Base-by-base conservation (phyloP, 1,284 basidiomycete genomes). In the Sanguinoderma infundibulare region DNA sequence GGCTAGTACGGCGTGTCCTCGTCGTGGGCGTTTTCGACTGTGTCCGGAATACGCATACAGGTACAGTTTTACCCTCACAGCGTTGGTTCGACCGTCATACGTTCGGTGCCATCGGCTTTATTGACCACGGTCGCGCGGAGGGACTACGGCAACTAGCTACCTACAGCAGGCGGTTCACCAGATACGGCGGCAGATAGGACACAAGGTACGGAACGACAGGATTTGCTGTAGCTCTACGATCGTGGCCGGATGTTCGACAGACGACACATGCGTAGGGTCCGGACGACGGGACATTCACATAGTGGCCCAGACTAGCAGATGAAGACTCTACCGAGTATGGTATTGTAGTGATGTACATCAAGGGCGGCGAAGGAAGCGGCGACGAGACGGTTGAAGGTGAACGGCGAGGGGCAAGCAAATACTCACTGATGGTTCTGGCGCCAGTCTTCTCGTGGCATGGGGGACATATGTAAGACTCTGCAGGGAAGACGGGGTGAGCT, bases 401-500 rank as follows among this genome's bases (percentile, higher is more conserved):
- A 64, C 14, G 57, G 42, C 53, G 20, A 57, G 47, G 67, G 70
- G 68, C 64, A 64, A 66, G 71, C 73, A 46, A 35, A 80, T 76
- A 92, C 92, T 93, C 90, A 94, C 92, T 87, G 77, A 88, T 83
- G 76, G 85, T 87, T 74, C 79, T 82, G 68, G 82, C 81, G 66
- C 88, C 87, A 62, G 89, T 90, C 65, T 79, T 81, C 68, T 82
- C 75, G 62, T 83, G 79, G 78, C 91, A 93, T 51, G 84, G 72
- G 57, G 86, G 80, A 74, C 92, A 94, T 61, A 91, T 78, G 76
- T 87, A 94, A 57, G 86, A 75, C 76, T 81, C 91, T 93, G 65
- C 6, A 52, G 26, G 55, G 62, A 57, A 63, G 63, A 47, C 44
- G 38, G 49, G 10, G 59, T 42, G 28, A 38, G 53, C 26, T 36